Conservation (phyloP, 208 protist species). For the Strigomonas oncopelti region DNA sequence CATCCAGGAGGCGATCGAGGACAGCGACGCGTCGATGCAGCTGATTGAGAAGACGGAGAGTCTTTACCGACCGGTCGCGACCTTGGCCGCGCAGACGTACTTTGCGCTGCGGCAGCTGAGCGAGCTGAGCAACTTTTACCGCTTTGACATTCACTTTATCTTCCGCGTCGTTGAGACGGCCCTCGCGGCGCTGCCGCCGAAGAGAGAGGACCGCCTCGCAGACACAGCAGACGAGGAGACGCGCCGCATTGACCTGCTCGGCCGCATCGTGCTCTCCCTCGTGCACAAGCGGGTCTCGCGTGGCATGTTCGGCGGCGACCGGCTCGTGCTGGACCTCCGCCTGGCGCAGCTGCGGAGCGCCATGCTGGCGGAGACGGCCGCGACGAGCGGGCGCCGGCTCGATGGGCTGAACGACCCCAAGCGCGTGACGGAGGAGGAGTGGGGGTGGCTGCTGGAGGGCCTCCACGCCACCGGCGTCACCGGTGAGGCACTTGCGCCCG, state of each 20-base stretch:
- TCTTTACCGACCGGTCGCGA: conserved; percentile 93
- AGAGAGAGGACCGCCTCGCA: background rate
- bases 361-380: conserved; percentile 21
- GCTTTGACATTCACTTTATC: conserved; percentile 96
- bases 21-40: conserved; percentile 92
- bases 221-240: conserved; percentile 4
- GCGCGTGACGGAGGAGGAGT: conserved; percentile 58
- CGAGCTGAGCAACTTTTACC: conserved; percentile 95
- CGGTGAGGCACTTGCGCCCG: background rate
- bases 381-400: background rate
- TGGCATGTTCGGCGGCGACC: conserved; percentile 93
- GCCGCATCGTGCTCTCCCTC: conserved; percentile 62
- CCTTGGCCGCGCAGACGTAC: conserved; percentile 89
- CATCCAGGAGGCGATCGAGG: conserved; percentile 87
- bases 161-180: conserved; percentile 89
- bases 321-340: conserved; percentile 90
- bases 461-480: conserved; percentile 13
- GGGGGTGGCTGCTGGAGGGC: conserved; percentile 48
- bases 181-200: conserved; percentile 50
- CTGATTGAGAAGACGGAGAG: conserved; percentile 75
- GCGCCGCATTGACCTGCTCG: conserved; percentile 32
- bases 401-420: conserved; percentile 12
- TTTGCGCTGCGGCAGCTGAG: conserved; percentile 93
- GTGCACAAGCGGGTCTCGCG: conserved; percentile 75
- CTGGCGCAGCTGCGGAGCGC: conserved; percentile 90